Percentiles rank a stretch among this genome's conserved stretches.
phyloP scores from a whole-genome alignment of 192 early-diverging fungal species.

The Coemansia sp. region DNA sequence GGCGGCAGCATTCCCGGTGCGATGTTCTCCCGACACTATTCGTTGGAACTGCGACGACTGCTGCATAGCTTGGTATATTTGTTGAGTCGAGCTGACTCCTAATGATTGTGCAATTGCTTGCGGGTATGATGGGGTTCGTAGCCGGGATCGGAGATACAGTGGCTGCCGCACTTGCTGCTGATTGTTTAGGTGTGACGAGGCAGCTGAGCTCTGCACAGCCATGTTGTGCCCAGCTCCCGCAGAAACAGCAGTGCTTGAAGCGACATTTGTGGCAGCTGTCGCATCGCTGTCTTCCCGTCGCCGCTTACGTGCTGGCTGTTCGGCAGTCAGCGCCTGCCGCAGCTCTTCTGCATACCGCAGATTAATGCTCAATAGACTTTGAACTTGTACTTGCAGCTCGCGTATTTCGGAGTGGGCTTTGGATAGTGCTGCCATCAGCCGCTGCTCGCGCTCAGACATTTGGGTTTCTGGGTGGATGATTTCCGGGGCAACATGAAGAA shows the following conservation, averaged over 20 bases:
- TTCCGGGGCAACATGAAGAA: conserved; percentile 9
- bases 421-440: conserved; percentile 17
- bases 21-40: background rate
- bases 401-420: conserved; percentile 23
- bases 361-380: conserved; percentile 25
- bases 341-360: conserved; percentile 43
- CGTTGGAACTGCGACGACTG: conserved; percentile 1
- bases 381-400: conserved; percentile 24
- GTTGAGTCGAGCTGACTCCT: background rate
- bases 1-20: background rate
- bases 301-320: conserved; percentile 10
- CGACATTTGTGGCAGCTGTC: too few species aligned
- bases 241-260: too few species aligned
- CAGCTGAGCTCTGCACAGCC: background rate
- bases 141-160: conserved; percentile 2
- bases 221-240: too few species aligned
- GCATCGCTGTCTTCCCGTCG: too few species aligned
- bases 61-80: conserved; percentile 11
- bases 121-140: conserved; percentile 13
- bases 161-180: conserved; percentile 3
- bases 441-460: conserved; percentile 19
- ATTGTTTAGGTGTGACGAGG: background rate
- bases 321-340: conserved; percentile 17
- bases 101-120: background rate
- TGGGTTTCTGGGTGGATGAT: conserved; percentile 12